These are phyloP conservation scores for Vanrija pseudolonga DNA, from an alignment of 1,284 basidiomycete genomes.

Conservation along the genomic window DNA sequence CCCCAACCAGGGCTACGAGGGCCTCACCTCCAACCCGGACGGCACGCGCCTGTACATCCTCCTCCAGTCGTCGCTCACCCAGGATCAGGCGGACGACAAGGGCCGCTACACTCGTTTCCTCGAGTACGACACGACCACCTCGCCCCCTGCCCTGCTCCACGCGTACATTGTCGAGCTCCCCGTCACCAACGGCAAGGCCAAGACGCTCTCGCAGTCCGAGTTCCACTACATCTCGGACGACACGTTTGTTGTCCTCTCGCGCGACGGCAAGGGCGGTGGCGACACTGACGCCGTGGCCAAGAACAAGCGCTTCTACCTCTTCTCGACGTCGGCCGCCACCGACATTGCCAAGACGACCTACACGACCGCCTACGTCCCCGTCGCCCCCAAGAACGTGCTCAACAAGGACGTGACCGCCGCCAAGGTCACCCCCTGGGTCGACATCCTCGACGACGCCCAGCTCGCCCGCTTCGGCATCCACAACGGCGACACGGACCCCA, in stretches of 20 bases:
- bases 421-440: conserved; percentile 32
- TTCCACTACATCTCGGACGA: conserved; percentile 24
- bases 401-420: conserved; percentile 28
- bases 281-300: conserved; percentile 26
- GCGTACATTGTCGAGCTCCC: conserved; percentile 42
- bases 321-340: conserved; percentile 37
- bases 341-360: conserved; percentile 41
- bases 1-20: conserved; percentile 54
- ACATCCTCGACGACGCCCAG: conserved; percentile 31
- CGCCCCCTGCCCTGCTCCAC: conserved; percentile 19
- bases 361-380: conserved; percentile 26
- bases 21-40: conserved; percentile 35
- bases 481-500: conserved; percentile 19
- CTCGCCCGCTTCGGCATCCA: conserved; percentile 44
- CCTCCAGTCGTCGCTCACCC: conserved; percentile 36
- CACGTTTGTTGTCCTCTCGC: conserved; percentile 42
- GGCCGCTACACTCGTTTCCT: conserved; percentile 33
- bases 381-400: conserved; percentile 38
- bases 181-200: conserved; percentile 37
- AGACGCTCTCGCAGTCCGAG: conserved; percentile 35
- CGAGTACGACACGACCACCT: conserved; percentile 28
- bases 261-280: conserved; percentile 44
- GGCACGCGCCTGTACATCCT: conserved; percentile 40
- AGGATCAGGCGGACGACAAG: conserved; percentile 27
- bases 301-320: conserved; percentile 34